Conservation (phyloP, 345 rosid genomes). For the Brassica rapa region DNA sequence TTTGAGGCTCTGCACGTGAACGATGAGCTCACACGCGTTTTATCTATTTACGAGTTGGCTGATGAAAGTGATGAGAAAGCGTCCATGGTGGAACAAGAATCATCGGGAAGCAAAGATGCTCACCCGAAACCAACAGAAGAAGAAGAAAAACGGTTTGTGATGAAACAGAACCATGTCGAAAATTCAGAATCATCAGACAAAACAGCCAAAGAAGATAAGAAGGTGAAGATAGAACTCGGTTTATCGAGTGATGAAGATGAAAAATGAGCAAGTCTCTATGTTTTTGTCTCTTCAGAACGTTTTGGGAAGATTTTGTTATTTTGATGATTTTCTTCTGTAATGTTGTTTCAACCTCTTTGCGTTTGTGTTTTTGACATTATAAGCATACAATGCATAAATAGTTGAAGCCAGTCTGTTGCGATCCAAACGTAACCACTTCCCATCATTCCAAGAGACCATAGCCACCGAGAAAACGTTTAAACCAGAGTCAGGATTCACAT, state of each 20-base stretch:
- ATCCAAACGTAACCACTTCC: no score
- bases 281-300: constrained; percentile 9
- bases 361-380: not conserved
- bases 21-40: constrained; percentile 66
- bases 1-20: constrained; percentile 79
- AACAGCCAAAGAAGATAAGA: constrained; percentile 22
- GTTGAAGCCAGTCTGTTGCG: no score
- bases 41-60: constrained; percentile 37
- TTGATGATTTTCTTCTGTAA: constrained; percentile 12
- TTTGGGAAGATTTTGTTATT: constrained; percentile 12
- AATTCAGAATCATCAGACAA: constrained; percentile 23
- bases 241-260: constrained; percentile 42
- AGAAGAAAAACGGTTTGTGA: constrained; percentile 1
- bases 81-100: constrained; percentile 30
- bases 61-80: constrained; percentile 25
- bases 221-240: constrained; percentile 40
- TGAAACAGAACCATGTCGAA: not conserved
- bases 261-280: constrained; percentile 22
- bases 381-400: no score
- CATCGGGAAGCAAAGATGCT: constrained; percentile 33
- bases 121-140: constrained; percentile 26
- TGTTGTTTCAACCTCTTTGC: constrained; percentile 5
- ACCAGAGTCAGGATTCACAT: no score
- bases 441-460: no score
- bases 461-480: no score